These are phyloP conservation scores for Pneumocystis sp. DNA, from an alignment of 1,139 yeast species.

Conservation along the genomic window DNA sequence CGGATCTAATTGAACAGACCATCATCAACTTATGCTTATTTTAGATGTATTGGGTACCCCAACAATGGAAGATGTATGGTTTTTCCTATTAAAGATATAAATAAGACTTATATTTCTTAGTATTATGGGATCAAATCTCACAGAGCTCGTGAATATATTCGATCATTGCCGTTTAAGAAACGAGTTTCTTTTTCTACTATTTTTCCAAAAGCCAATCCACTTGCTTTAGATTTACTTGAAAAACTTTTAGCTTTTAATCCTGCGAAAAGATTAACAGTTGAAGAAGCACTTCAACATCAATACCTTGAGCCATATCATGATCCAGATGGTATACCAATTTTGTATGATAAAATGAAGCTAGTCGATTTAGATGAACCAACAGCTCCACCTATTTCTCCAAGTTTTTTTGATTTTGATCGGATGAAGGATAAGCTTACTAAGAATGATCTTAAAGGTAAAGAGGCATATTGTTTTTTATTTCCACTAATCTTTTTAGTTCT, in stretches of 20 bases:
- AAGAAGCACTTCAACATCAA: constrained; percentile 69
- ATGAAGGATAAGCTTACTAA: constrained; percentile 55
- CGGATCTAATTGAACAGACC: constrained; percentile 18
- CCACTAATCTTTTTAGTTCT: background rate
- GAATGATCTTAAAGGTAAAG: constrained; percentile 43
- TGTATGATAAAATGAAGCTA: background rate
- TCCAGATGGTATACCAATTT: constrained; percentile 23
- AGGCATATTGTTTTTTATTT: background rate
- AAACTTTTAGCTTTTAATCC: constrained; percentile 72
- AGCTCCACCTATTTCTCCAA: constrained; percentile 56
- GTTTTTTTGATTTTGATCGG: constrained; percentile 71
- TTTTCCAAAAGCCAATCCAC: constrained; percentile 38
- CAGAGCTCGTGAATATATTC: constrained; percentile 76
- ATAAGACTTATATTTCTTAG: background rate
- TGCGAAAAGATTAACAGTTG: constrained; percentile 57
- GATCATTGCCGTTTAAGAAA: constrained; percentile 52
- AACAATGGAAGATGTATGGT: constrained; percentile 42
- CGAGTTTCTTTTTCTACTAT: constrained; percentile 40
- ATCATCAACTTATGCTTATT: constrained; percentile 73
- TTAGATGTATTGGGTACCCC: constrained; percentile 90
- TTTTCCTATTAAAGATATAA: background rate
- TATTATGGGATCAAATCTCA: constrained; percentile 63
- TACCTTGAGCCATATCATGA: constrained; percentile 70
- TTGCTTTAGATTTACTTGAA: constrained; percentile 63
- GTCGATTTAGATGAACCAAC: constrained; percentile 55